Conservation (phyloP, 305 asterid genomes). For the Coffea humblotiana region DNA sequence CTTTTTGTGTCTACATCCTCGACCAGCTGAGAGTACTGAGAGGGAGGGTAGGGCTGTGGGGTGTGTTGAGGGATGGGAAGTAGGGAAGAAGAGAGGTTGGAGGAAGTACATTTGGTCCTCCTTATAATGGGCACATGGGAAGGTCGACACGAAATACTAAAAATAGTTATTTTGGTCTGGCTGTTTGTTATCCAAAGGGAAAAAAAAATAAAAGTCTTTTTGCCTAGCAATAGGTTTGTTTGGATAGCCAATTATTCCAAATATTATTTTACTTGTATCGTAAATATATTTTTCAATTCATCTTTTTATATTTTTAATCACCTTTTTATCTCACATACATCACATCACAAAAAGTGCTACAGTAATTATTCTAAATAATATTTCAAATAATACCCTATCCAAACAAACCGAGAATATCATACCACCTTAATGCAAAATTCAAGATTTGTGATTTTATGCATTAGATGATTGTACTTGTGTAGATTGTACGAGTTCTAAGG, state of each 20-base stretch:
- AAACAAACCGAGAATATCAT: too few species aligned
- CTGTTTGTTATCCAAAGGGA: too few species aligned
- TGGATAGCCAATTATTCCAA: too few species aligned
- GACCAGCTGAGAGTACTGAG: not conserved
- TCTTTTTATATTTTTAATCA: too few species aligned
- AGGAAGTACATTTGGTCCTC: constrained; percentile 17
- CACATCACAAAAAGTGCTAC: too few species aligned
- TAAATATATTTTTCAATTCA: too few species aligned
- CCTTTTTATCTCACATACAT: too few species aligned
- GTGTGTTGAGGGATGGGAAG: not conserved
- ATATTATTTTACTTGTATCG: too few species aligned
- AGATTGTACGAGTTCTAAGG: not conserved
- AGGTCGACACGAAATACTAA: constrained; percentile 1
- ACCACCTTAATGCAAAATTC: not conserved
- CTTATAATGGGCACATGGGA: constrained; percentile 32
- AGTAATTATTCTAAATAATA: too few species aligned
- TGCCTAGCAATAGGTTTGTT: too few species aligned
- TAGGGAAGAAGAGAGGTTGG: constrained; percentile 15
- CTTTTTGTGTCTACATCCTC: constrained; percentile 30
- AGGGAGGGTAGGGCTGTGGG: constrained; percentile 2
- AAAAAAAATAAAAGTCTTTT: too few species aligned
- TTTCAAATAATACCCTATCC: too few species aligned
- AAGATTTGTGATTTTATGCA: not conserved
- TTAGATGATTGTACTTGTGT: not conserved
- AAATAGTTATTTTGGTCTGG: not conserved